These are phyloP conservation scores for Solanum hybrid DNA, from an alignment of 305 asterid species.

Conservation along the genomic window DNA sequence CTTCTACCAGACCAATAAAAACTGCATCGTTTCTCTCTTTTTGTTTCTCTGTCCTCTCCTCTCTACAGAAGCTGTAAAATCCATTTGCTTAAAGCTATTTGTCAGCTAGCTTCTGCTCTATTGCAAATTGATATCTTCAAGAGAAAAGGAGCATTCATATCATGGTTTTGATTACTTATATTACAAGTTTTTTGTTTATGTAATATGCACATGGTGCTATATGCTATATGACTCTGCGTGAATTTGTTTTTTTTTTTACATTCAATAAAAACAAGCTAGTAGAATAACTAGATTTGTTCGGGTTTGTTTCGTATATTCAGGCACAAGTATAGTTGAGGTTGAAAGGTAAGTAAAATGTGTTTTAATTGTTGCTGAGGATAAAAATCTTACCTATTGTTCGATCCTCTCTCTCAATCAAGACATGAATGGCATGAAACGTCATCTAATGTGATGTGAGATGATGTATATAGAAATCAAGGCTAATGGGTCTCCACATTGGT, in stretches of 20 bases:
- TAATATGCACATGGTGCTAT: neutral
- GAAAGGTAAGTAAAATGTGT: neutral
- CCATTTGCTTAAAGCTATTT: neutral
- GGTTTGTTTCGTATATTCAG: no score
- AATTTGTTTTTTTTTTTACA: neutral
- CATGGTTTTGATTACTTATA: neutral
- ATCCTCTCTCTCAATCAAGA: neutral
- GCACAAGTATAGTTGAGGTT: neutral
- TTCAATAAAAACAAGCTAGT: neutral
- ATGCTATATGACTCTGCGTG: neutral
- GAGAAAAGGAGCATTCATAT: neutral
- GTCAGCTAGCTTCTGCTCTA: neutral
- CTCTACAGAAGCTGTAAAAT: neutral
- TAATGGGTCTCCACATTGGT: neutral
- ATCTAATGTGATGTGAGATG: neutral
- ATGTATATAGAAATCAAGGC: neutral
- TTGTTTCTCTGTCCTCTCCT: neutral
- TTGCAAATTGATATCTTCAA: neutral
- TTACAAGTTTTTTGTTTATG: neutral
- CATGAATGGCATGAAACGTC: no score
- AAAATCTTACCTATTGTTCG: neutral
- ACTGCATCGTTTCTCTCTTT: neutral
- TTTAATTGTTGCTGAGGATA: neutral
- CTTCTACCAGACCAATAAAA: neutral
- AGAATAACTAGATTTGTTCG: neutral